Evolutionary conservation across 805 yeast genomes (phyloP).

Genomic region (Saturnispora quitensis): DNA sequence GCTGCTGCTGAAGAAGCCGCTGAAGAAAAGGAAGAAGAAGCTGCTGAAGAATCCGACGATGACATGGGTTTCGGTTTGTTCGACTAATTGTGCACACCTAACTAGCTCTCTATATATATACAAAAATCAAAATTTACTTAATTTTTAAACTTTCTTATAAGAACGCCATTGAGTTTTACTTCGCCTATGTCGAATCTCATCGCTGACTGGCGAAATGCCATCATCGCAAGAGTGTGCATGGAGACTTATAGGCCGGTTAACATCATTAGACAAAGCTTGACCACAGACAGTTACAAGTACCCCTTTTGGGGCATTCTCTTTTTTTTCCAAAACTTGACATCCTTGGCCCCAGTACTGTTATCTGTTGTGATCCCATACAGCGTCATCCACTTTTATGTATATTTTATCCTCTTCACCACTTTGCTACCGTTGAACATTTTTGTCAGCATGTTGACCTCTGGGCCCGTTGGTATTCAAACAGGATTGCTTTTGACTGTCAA

Average conservation of each 20-base stretch:
- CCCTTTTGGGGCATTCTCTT: slow-evolving; percentile 22
- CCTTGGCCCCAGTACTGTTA: slow-evolving; percentile 21
- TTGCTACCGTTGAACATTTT: slow-evolving; percentile 21
- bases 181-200: neutral
- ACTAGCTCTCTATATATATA: neutral
- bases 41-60: slow-evolving; percentile 46
- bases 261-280: slow-evolving; percentile 12
- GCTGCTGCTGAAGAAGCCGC: slow-evolving; percentile 49
- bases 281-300: slow-evolving; percentile 14
- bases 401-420: slow-evolving; percentile 13
- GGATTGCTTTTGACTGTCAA: slow-evolving; percentile 20
- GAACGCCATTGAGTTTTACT: neutral
- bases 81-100: slow-evolving; percentile 53
- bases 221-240: slow-evolving; percentile 12
- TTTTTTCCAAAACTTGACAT: slow-evolving; percentile 18
- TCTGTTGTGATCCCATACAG: slow-evolving; percentile 20
- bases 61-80: slow-evolving; percentile 85
- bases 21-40: slow-evolving; percentile 45
- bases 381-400: slow-evolving; percentile 16
- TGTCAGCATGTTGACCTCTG: slow-evolving; percentile 16
- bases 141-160: neutral
- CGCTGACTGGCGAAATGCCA: slow-evolving; percentile 11
- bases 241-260: slow-evolving; percentile 19
- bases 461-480: slow-evolving; percentile 23
- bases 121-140: neutral